A percentile compares a stretch with the other conserved stretches of the same genome.
Evolutionary conservation across 352 stramenopile species (phyloP).

Genomic region (Phytopythium montanum): DNA sequence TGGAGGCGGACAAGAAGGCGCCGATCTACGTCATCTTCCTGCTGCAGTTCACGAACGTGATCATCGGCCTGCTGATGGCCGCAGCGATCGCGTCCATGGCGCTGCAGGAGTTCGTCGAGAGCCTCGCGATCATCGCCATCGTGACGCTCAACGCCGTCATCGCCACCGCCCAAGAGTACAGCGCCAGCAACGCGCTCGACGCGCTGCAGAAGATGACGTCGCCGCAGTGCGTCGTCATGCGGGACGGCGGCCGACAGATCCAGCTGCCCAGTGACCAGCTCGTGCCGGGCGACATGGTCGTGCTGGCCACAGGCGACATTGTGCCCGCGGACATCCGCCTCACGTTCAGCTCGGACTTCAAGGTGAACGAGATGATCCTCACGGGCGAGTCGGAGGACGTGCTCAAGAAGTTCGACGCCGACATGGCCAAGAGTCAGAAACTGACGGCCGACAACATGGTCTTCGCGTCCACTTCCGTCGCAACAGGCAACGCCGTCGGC

Average conservation of each 20-base stretch:
- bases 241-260: slow-evolving; percentile 44
- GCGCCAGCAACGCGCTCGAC: slow-evolving; percentile 63
- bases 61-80: slow-evolving; percentile 62
- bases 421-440: slow-evolving; percentile 44
- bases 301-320: slow-evolving; percentile 90
- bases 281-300: slow-evolving; percentile 73
- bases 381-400: slow-evolving; percentile 91
- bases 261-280: slow-evolving; percentile 58
- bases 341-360: slow-evolving; percentile 72
- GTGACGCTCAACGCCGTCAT: slow-evolving; percentile 71
- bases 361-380: slow-evolving; percentile 93
- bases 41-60: slow-evolving; percentile 76
- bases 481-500: slow-evolving; percentile 50
- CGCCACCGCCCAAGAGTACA: slow-evolving; percentile 65
- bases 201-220: slow-evolving; percentile 72
- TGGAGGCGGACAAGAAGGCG: slow-evolving; percentile 53
- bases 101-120: slow-evolving; percentile 67
- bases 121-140: slow-evolving; percentile 66
- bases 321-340: slow-evolving; percentile 91
- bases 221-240: slow-evolving; percentile 54
- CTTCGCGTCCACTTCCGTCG: slow-evolving; percentile 88
- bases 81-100: slow-evolving; percentile 60
- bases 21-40: slow-evolving; percentile 62
- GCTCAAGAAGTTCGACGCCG: slow-evolving; percentile 57
- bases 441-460: slow-evolving; percentile 86